Conservation (phyloP, 306 rosid species). For the Arachis stenosperma region DNA sequence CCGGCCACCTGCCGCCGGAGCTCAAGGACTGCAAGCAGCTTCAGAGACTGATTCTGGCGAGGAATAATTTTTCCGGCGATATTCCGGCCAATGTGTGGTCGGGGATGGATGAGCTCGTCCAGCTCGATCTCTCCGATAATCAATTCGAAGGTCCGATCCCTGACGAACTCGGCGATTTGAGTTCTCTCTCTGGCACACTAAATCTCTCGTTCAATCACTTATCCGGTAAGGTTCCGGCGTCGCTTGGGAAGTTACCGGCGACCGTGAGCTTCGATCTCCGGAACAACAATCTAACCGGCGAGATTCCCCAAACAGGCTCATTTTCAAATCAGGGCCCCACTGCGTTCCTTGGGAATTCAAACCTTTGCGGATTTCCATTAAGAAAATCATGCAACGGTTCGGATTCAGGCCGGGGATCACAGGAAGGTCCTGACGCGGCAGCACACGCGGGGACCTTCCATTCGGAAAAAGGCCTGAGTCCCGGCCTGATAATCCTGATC, state of each 20-base stretch:
- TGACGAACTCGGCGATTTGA: slow-evolving; percentile 56
- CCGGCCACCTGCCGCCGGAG: slow-evolving; percentile 56
- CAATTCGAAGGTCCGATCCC: slow-evolving; percentile 72
- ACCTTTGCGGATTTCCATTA: slow-evolving; percentile 83
- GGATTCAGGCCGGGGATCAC: slow-evolving; percentile 42
- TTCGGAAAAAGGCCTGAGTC: slow-evolving; percentile 51
- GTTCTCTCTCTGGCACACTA: slow-evolving; percentile 75
- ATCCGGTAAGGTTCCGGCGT: slow-evolving; percentile 65
- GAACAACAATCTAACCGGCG: slow-evolving; percentile 77
- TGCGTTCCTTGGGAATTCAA: slow-evolving; percentile 77
- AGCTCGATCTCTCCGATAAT: slow-evolving; percentile 80
- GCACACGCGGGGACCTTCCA: slow-evolving; percentile 16
- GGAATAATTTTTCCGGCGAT: slow-evolving; percentile 66
- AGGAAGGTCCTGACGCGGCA: slow-evolving; percentile 46
- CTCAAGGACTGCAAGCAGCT: slow-evolving; percentile 64
- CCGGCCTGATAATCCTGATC: slow-evolving; percentile 75
- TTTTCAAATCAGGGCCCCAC: slow-evolving; percentile 93
- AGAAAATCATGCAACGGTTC: slow-evolving; percentile 63
- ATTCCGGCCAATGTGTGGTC: slow-evolving; percentile 75
- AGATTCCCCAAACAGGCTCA: slow-evolving; percentile 91
- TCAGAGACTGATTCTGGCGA: slow-evolving; percentile 67
- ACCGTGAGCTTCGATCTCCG: slow-evolving; percentile 79
- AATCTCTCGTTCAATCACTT: slow-evolving; percentile 86
- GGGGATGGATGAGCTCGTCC: slow-evolving; percentile 50
- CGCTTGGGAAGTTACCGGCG: slow-evolving; percentile 75